phyloP scores from a whole-genome alignment of 1,284 basidiomycete species.

The Hypsizygus ulmarius region DNA sequence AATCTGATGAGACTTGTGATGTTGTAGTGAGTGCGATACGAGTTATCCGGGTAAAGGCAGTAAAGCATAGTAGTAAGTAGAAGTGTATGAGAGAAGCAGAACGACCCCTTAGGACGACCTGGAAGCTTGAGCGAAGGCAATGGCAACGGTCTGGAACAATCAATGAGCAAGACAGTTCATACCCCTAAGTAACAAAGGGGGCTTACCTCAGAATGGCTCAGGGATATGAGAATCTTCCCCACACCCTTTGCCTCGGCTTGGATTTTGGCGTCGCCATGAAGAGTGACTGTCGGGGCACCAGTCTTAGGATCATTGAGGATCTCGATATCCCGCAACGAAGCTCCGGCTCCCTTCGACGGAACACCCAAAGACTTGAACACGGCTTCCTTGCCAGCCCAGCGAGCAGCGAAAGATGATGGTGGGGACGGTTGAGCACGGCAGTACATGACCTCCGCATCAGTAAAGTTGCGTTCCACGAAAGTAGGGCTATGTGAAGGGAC shows the following conservation, averaged over 20 bases:
- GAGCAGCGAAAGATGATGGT: constrained; percentile 88
- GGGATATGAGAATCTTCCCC: constrained; percentile 75
- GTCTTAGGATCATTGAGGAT: constrained; percentile 70
- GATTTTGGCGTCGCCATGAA: constrained; percentile 80
- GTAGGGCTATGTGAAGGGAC: constrained; percentile 90
- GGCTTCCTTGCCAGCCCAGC: constrained; percentile 98
- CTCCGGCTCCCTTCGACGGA: constrained; percentile 87
- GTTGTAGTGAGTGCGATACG: constrained; percentile 13
- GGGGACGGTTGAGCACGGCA: constrained; percentile 87
- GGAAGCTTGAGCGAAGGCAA: constrained; percentile 77
- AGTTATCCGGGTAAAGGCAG: constrained; percentile 14
- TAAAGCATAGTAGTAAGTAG: constrained; percentile 2
- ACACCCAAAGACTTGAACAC: constrained; percentile 98
- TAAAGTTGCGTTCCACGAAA: constrained; percentile 93
- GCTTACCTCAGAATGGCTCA: constrained; percentile 89
- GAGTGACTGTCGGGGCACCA: constrained; percentile 71
- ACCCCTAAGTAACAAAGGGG: neutral
- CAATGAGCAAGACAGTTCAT: constrained; percentile 19
- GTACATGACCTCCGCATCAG: constrained; percentile 83
- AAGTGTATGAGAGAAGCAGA: neutral
- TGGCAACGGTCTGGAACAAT: constrained; percentile 61
- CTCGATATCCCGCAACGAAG: constrained; percentile 95
- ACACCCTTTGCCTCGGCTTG: constrained; percentile 78
- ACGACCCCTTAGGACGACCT: constrained; percentile 22
- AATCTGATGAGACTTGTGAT: constrained; percentile 13